Percentiles rank a stretch among this genome's conserved stretches.
phyloP scores from a whole-genome alignment of 345 rosid species.

The Garcia nutans region DNA sequence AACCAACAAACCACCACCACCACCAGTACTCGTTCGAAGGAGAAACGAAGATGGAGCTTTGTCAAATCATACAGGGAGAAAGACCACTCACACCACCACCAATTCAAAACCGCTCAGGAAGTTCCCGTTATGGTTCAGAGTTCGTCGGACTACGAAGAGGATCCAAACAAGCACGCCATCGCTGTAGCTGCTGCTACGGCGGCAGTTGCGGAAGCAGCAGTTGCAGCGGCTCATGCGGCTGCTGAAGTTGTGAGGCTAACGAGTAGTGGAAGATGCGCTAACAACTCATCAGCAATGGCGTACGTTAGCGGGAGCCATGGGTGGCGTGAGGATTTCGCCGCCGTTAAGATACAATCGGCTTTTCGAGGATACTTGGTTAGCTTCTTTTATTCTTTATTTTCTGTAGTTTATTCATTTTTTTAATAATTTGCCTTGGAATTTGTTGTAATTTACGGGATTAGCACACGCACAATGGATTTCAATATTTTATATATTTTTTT shows the following conservation, averaged over 20 bases:
- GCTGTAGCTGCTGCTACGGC: conserved; percentile 84
- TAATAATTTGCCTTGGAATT: not conserved
- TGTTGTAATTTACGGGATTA: conserved; percentile 14
- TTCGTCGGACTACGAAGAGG: conserved; percentile 26
- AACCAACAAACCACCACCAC: not conserved
- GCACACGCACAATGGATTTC: too few species aligned
- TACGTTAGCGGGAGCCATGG: conserved; percentile 35
- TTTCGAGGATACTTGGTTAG: conserved; percentile 94
- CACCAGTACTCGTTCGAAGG: conserved; percentile 24
- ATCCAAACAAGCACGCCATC: conserved; percentile 57
- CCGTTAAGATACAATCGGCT: conserved; percentile 72
- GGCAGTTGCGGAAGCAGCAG: conserved; percentile 75
- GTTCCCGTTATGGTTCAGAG: not conserved
- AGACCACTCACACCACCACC: conserved; percentile 10
- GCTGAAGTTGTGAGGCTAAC: conserved; percentile 71
- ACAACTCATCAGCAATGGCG: conserved; percentile 23
- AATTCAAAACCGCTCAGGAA: not conserved
- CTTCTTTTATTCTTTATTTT: not conserved
- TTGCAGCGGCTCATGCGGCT: conserved; percentile 75
- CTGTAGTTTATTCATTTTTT: not conserved
- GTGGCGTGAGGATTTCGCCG: conserved; percentile 45
- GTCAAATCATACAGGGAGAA: conserved; percentile 66
- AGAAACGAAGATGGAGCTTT: conserved; percentile 87
- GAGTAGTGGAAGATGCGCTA: conserved; percentile 60
- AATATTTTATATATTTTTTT: too few species aligned